These are phyloP conservation scores for Rhododendron simsii DNA, from an alignment of 148 eudicot species.

Conservation along the genomic window DNA sequence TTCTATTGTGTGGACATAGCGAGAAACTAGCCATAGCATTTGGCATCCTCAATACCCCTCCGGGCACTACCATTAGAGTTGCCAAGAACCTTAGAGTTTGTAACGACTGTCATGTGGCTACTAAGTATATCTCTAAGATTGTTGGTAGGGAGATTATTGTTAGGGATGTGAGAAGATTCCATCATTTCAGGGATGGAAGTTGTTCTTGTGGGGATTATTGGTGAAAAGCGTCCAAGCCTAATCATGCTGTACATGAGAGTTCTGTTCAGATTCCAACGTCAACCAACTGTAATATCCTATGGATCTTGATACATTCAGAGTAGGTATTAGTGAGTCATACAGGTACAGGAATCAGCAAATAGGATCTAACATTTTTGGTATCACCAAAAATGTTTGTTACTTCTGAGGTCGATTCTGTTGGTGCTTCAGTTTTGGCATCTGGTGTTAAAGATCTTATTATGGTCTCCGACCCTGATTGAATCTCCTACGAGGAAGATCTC, in stretches of 20 bases:
- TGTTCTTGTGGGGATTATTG: slow-evolving; percentile 61
- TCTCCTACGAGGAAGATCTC: not conserved
- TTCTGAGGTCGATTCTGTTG: not conserved
- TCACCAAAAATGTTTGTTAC: not conserved
- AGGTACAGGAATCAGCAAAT: not conserved
- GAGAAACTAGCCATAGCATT: slow-evolving; percentile 59
- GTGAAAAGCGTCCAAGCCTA: slow-evolving; percentile 20
- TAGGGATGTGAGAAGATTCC: slow-evolving; percentile 55
- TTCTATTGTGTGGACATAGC: slow-evolving; percentile 49
- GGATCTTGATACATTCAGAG: not conserved
- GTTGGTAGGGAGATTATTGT: slow-evolving; percentile 51
- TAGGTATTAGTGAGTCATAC: not conserved
- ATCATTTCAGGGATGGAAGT: slow-evolving; percentile 51
- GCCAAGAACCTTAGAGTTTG: slow-evolving; percentile 62
- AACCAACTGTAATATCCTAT: not conserved
- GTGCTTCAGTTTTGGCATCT: not conserved
- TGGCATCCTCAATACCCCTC: slow-evolving; percentile 51
- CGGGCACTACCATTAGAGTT: slow-evolving; percentile 51
- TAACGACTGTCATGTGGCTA: slow-evolving; percentile 58
- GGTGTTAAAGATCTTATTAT: not conserved
- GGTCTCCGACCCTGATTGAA: not conserved
- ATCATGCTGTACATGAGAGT: not conserved
- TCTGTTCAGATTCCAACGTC: not conserved
- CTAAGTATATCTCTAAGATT: slow-evolving; percentile 51
- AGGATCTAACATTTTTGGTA: not conserved